A percentile compares a stretch with the other conserved stretches of the same genome.
These are phyloP conservation scores for Dendrobium chrysotoxum DNA, from an alignment of 106 monocot species.

Conservation along the genomic window DNA sequence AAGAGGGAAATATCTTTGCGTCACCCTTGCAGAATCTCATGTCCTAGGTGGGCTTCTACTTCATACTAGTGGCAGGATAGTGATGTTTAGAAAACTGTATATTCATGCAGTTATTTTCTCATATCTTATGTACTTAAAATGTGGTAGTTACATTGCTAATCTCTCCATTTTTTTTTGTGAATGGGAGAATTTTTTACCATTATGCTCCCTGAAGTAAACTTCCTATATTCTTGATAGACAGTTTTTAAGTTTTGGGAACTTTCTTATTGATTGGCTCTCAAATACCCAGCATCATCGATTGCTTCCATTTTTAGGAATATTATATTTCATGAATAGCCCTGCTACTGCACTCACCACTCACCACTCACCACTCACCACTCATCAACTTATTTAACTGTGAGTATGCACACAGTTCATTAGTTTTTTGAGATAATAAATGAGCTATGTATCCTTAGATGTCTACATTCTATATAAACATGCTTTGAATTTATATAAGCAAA, in stretches of 20 bases:
- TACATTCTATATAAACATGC: background rate
- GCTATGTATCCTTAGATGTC: background rate
- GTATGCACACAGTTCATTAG: background rate
- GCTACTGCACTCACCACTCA: background rate
- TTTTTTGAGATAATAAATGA: background rate
- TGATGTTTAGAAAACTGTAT: slow-evolving; percentile 4
- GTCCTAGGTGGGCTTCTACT: slow-evolving; percentile 57
- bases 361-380: no score
- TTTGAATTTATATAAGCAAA: background rate
- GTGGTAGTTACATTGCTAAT: background rate
- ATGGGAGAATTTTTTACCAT: background rate
- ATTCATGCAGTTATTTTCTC: background rate
- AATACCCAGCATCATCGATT: background rate
- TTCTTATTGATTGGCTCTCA: background rate
- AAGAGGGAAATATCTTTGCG: slow-evolving; percentile 76
- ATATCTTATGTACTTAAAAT: background rate
- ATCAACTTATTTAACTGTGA: background rate
- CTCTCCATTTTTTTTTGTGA: background rate
- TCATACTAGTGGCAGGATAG: background rate
- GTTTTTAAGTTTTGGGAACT: background rate
- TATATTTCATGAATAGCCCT: background rate
- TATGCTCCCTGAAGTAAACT: no score
- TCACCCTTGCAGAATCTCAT: slow-evolving; percentile 91
- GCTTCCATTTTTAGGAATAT: background rate
- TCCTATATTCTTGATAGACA: no score